Conservation (phyloP, 352 stramenopile genomes). For the Phytophthora ohioensis region DNA sequence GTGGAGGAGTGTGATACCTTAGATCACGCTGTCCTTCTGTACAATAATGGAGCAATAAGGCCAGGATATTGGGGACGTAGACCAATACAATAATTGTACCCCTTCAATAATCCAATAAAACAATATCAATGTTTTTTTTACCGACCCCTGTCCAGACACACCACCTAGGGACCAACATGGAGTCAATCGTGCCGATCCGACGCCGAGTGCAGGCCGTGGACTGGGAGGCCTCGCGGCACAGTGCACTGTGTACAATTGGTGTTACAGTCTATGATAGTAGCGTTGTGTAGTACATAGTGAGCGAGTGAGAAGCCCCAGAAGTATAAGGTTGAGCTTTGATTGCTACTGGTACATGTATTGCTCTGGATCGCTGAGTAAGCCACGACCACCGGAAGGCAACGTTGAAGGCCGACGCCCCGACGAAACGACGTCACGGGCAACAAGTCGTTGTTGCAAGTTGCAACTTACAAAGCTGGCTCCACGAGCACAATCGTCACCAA, state of each 20-base stretch:
- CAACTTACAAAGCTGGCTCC: too few species aligned
- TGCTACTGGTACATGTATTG: not conserved
- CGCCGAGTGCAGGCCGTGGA: slow-evolving; percentile 1
- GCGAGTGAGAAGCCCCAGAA: not conserved
- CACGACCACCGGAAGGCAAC: slow-evolving; percentile 27
- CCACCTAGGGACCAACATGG: slow-evolving; percentile 42
- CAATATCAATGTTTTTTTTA: too few species aligned
- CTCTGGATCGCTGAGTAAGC: not conserved
- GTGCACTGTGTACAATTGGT: not conserved
- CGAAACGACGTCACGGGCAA: slow-evolving; percentile 6
- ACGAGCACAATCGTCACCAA: too few species aligned
- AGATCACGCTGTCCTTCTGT: too few species aligned
- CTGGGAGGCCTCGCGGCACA: not conserved
- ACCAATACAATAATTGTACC: too few species aligned
- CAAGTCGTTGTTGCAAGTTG: too few species aligned
- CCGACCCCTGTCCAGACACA: slow-evolving; percentile 51
- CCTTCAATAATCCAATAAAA: too few species aligned
- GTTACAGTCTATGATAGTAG: not conserved
- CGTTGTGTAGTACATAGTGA: not conserved
- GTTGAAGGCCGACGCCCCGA: slow-evolving; percentile 10
- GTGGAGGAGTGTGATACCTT: too few species aligned
- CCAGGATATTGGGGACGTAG: too few species aligned
- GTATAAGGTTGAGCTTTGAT: not conserved
- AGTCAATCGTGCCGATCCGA: slow-evolving; percentile 12
- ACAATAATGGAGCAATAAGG: too few species aligned